Base-by-base conservation (phyloP, 1,139 yeast species). In the Debaryomycetaceae sp. region DNA sequence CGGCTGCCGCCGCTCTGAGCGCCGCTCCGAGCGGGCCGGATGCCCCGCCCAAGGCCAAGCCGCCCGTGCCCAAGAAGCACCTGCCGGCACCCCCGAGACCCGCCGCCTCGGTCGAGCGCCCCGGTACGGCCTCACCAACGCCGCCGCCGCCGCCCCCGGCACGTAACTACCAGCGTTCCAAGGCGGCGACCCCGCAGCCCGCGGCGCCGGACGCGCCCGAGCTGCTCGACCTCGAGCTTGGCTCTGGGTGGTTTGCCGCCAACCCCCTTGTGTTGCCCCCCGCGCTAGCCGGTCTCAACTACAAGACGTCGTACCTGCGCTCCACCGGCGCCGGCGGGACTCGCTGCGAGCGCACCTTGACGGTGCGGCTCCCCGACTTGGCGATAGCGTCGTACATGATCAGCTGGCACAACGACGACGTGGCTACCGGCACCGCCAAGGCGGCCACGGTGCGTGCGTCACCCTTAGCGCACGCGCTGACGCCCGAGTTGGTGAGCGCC, bases 361-460 rank as follows among this genome's bases (percentile, higher is more conserved):
- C 48, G 3, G 54, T 71, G 25, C 56, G 81, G 21, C 53, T 73
- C 32, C 53, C 53, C n/a, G 85, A 80, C 44, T 57, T 80, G 38
- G 56, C 78, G 0, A 64, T 72, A 4, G 46, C 67, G 7, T 56
- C 61, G 32, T 61, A 78, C 39, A 54, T 53, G 22, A 53, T 81
- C 18, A 51, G 48, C 7, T 80, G 83, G 83, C 44, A 58, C 1
- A 60, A 51, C 27, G 35, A 40, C 19, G 49, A 58, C 27, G 25
- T 36, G 9, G 27, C 27, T 0, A 33, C 39, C 42, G 67, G 42
- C 2, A 36, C 36, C 13, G 57, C 31, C 31, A 53, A 51, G 1
- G 58, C 71, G 4, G 59, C 53, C 11, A 54, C 55, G 12, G 75
- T 58, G 41, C 48, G 53, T 10, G 77, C 82, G 0, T 69, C 78